These are phyloP conservation scores for Cyberlindnera euphorbiae DNA, from an alignment of 805 yeast genomes.

Conservation along the genomic window DNA sequence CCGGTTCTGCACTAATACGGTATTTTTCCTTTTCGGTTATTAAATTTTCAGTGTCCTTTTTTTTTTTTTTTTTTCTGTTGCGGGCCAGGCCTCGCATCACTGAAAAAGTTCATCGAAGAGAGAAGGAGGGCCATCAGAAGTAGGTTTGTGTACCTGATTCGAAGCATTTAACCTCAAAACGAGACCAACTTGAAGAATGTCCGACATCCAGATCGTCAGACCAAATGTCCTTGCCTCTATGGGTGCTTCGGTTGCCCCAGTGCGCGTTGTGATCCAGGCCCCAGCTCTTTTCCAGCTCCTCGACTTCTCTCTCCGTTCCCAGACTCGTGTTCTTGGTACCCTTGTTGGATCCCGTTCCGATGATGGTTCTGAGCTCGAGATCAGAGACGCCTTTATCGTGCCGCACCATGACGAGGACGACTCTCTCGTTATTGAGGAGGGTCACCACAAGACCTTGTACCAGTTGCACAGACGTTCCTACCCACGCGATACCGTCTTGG, in stretches of 20 bases:
- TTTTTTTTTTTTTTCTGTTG: no score
- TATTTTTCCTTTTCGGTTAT: no score
- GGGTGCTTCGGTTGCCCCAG: slow-evolving; percentile 35
- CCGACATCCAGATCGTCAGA: slow-evolving; percentile 26
- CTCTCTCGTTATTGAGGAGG: slow-evolving; percentile 72
- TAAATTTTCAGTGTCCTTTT: no score
- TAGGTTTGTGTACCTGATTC: background rate
- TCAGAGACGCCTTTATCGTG: slow-evolving; percentile 74
- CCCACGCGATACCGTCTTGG: slow-evolving; percentile 73
- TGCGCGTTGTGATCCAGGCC: slow-evolving; percentile 54
- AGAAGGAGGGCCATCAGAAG: background rate
- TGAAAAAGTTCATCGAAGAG: slow-evolving; percentile 2
- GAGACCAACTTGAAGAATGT: slow-evolving; percentile 15
- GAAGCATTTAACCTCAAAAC: no score
- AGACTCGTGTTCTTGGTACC: slow-evolving; percentile 72
- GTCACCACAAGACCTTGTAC: slow-evolving; percentile 65
- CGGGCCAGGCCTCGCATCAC: background rate
- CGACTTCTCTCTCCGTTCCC: slow-evolving; percentile 61
- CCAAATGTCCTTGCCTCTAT: slow-evolving; percentile 22
- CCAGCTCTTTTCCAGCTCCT: slow-evolving; percentile 73
- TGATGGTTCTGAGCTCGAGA: slow-evolving; percentile 70
- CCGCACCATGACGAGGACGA: slow-evolving; percentile 76
- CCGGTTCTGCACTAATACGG: no score
- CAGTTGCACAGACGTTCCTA: slow-evolving; percentile 71
- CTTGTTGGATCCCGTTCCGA: slow-evolving; percentile 78